These are phyloP conservation scores for Cyclocybe aegerita DNA, from an alignment of 768 basidiomycete species.

Conservation along the genomic window DNA sequence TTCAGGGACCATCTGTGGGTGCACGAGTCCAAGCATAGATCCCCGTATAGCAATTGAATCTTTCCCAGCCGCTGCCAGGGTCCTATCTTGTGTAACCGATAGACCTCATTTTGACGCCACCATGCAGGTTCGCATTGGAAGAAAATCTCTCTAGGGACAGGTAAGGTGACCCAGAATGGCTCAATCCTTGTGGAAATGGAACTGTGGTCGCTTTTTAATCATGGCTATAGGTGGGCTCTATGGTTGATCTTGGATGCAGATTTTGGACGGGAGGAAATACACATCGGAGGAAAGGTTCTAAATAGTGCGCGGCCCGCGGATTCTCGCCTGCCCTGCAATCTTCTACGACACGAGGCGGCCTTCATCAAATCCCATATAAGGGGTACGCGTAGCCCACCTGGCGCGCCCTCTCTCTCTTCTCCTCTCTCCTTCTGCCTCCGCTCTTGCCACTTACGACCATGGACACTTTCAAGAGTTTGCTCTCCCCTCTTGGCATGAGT, in stretches of 20 bases:
- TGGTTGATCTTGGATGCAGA: slow-evolving; percentile 11
- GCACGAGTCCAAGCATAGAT: background rate
- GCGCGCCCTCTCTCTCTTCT: slow-evolving; percentile 32
- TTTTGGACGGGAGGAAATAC: slow-evolving; percentile 21
- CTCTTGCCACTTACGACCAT: slow-evolving; percentile 33
- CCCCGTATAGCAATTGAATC: no score
- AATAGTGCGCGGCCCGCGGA: slow-evolving; percentile 19
- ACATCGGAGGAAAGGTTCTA: slow-evolving; percentile 18
- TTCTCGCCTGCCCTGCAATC: slow-evolving; percentile 30
- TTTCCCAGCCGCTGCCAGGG: no score
- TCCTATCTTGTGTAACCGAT: background rate
- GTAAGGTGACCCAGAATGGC: background rate
- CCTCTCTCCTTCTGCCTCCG: slow-evolving; percentile 19
- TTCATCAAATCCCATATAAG: slow-evolving; percentile 41
- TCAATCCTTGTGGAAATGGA: background rate
- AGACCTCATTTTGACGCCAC: background rate
- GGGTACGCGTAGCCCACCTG: slow-evolving; percentile 33
- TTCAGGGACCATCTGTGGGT: no score
- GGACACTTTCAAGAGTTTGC: slow-evolving; percentile 69
- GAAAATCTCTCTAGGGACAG: background rate
- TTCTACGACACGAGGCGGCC: slow-evolving; percentile 41
- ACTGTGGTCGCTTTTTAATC: no score
- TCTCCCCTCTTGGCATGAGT: slow-evolving; percentile 70
- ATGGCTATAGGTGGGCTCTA: slow-evolving; percentile 1
- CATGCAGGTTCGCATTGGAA: slow-evolving; percentile 2